A percentile compares a stretch with the other conserved stretches of the same genome.
phyloP scores from a whole-genome alignment of 1,284 basidiomycete species.

The Mycosarcoma maydis region DNA sequence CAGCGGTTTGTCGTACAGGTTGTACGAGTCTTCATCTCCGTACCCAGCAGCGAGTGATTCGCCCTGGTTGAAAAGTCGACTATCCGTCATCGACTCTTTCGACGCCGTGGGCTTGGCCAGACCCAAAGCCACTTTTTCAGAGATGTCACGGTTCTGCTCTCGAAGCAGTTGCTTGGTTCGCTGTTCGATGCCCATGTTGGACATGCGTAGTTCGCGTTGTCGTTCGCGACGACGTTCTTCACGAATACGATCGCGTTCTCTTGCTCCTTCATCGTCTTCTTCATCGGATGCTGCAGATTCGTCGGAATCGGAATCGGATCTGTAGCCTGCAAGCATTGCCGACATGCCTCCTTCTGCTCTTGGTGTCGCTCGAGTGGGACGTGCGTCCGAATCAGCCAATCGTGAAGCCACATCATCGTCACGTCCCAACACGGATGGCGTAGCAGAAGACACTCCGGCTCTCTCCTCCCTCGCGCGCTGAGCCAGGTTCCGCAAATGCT shows the following conservation, averaged over 20 bases:
- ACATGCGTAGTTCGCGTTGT: constrained; percentile 97
- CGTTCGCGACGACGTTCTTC: constrained; percentile 90
- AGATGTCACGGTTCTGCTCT: constrained; percentile 96
- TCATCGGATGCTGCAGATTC: constrained; percentile 62
- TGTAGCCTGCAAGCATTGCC: constrained; percentile 66
- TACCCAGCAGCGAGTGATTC: constrained; percentile 78
- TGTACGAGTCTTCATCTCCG: constrained; percentile 91
- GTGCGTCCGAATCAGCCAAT: constrained; percentile 31
- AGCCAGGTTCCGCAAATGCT: constrained; percentile 89
- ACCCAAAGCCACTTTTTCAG: constrained; percentile 97
- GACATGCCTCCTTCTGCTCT: constrained; percentile 25
- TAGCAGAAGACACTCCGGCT: constrained; percentile 72
- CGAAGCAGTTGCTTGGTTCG: constrained; percentile 92
- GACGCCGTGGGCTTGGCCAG: constrained; percentile 93
- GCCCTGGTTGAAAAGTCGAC: constrained; percentile 92
- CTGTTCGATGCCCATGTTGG: constrained; percentile 97
- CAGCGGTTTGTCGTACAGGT: constrained; percentile 90
- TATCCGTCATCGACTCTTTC: constrained; percentile 90
- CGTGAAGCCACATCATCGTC: constrained; percentile 23
- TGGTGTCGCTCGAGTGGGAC: constrained; percentile 1
- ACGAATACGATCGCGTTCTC: constrained; percentile 88
- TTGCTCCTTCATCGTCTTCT: constrained; percentile 73
- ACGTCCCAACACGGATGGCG: constrained; percentile 25
- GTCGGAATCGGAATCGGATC: constrained; percentile 73
- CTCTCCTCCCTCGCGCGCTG: constrained; percentile 95